phyloP scores from a whole-genome alignment of 192 early-diverging fungal species.

The Backusella luteola region DNA sequence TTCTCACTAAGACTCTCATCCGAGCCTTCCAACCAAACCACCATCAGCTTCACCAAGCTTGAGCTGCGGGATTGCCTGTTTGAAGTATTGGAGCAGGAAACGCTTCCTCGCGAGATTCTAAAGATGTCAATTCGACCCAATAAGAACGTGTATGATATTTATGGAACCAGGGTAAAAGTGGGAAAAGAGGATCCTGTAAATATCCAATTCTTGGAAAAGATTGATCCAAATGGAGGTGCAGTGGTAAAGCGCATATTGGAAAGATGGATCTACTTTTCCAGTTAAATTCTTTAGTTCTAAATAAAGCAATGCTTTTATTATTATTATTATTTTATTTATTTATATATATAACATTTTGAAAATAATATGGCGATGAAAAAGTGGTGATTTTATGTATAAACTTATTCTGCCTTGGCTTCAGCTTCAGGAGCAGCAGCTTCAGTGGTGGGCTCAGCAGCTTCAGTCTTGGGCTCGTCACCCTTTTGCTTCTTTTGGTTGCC shows the following conservation, averaged over 20 bases:
- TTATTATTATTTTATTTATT: neutral
- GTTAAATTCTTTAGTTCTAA: neutral
- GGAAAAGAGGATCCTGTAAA: slow-evolving; percentile 7
- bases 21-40: slow-evolving; percentile 17
- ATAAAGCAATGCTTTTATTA: neutral
- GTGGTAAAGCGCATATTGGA: slow-evolving; percentile 35
- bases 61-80: slow-evolving; percentile 18
- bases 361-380: neutral
- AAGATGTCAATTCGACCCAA: slow-evolving; percentile 22
- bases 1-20: slow-evolving; percentile 30
- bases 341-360: neutral
- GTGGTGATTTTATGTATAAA: neutral
- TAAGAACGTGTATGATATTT: neutral
- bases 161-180: neutral
- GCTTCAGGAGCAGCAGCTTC: neutral
- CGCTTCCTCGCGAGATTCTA: slow-evolving; percentile 24
- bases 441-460: neutral
- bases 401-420: slow-evolving; percentile 4
- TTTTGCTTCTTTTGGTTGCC: neutral
- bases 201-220: slow-evolving; percentile 38
- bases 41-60: slow-evolving; percentile 24
- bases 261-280: slow-evolving; percentile 23
- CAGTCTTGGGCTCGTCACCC: neutral
- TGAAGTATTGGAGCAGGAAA: slow-evolving; percentile 9
- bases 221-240: slow-evolving; percentile 34